phyloP scores from a whole-genome alignment of 129 eudicot genomes.

The Chrysanthemum makinoi region DNA sequence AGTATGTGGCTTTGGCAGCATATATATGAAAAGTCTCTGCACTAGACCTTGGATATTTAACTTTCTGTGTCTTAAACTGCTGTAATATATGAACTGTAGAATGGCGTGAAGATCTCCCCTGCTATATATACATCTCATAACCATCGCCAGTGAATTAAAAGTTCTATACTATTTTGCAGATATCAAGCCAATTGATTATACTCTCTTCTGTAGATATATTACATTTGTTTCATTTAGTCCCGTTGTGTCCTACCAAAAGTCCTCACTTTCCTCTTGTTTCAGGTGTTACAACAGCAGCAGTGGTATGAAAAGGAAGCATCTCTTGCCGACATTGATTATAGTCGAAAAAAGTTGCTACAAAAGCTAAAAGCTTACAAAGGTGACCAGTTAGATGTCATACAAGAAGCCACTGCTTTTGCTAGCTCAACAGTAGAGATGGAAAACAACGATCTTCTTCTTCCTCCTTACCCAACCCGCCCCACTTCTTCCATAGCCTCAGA shows the following conservation, averaged over 20 bases:
- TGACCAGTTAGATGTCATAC: constrained; percentile 69
- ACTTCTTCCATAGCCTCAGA: constrained; percentile 37
- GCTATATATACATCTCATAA: not conserved
- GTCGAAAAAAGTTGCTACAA: constrained; percentile 72
- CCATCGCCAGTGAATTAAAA: not conserved
- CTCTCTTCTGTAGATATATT: not conserved
- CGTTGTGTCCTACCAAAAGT: constrained; percentile 2
- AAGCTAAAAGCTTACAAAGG: constrained; percentile 78
- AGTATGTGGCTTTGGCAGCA: no score
- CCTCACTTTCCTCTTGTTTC: not conserved
- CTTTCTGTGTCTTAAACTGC: no score
- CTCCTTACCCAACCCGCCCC: constrained; percentile 80
- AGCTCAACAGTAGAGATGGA: constrained; percentile 67
- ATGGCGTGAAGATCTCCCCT: no score
- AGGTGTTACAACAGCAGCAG: constrained; percentile 91
- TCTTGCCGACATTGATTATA: constrained; percentile 65
- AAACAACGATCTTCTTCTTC: constrained; percentile 72
- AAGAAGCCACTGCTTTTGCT: constrained; percentile 79
- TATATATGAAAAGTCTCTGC: no score
- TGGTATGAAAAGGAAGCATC: constrained; percentile 81
- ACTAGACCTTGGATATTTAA: no score
- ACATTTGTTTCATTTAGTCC: not conserved
- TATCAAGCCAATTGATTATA: not conserved
- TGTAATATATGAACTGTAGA: no score
- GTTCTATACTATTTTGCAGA: not conserved